These are phyloP conservation scores for Amanita pseudoporphyria DNA, from an alignment of 768 basidiomycete species.

Conservation along the genomic window DNA sequence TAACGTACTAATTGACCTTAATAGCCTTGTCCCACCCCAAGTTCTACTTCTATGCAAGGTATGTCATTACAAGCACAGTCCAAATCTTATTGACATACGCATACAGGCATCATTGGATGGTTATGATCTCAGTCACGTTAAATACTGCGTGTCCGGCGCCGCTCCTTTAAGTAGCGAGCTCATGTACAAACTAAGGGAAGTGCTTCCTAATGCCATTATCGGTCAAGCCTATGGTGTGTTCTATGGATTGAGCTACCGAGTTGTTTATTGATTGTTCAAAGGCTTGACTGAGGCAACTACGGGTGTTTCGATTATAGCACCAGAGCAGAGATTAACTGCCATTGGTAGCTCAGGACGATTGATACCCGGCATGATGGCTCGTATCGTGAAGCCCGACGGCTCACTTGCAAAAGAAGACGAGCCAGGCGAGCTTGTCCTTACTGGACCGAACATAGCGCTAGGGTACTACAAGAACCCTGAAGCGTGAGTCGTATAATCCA, in stretches of 20 bases:
- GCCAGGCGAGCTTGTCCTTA: conserved; percentile 52
- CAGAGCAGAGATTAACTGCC: conserved; percentile 32
- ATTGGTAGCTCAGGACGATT: conserved; percentile 51
- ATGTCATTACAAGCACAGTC: background rate
- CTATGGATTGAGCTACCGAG: background rate
- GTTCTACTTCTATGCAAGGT: too few species aligned
- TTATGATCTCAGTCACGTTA: conserved; percentile 42
- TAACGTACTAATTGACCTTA: background rate
- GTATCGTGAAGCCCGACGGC: too few species aligned
- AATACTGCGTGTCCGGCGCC: conserved; percentile 39
- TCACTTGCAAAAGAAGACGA: too few species aligned
- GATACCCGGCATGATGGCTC: conserved; percentile 45
- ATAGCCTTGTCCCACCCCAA: conserved; percentile 59
- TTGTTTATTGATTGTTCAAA: too few species aligned
- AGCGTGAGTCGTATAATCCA: conserved; percentile 29
- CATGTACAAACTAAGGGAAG: conserved; percentile 28
- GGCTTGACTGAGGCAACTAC: too few species aligned
- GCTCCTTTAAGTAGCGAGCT: conserved; percentile 54
- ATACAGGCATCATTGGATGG: conserved; percentile 13
- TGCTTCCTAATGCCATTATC: conserved; percentile 54
- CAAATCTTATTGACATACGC: background rate
- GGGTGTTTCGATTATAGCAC: conserved; percentile 37
- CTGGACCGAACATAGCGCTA: too few species aligned
- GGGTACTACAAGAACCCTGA: too few species aligned
- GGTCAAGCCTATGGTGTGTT: too few species aligned